phyloP scores from a whole-genome alignment of 2,329 filamentous ascomycete genomes.

The Clonostachys solani region DNA sequence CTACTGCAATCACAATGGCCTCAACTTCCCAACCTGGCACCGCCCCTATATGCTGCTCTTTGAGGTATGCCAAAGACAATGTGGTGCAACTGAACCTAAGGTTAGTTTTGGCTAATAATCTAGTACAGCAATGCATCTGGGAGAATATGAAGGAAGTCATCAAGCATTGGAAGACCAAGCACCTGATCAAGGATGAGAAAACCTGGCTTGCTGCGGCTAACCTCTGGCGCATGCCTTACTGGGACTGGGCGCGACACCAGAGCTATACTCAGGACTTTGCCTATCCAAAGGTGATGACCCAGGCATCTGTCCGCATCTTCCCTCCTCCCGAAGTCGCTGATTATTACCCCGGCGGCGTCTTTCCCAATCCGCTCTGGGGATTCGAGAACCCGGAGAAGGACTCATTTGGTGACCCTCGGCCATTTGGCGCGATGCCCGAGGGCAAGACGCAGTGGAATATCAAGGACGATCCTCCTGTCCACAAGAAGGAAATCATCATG shows the following conservation, averaged over 20 bases:
- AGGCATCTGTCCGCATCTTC: background rate
- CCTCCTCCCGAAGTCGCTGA: background rate
- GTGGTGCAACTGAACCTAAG: too few relatives aligned
- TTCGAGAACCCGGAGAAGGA: background rate
- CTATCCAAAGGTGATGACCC: slow-evolving; percentile 2
- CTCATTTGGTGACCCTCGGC: slow-evolving; percentile 1
- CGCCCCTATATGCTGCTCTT: slow-evolving; percentile 58
- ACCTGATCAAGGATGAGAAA: background rate
- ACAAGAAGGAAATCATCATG: background rate
- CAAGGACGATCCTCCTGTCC: background rate
- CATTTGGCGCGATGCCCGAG: slow-evolving; percentile 6
- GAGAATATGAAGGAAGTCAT: slow-evolving; percentile 2
- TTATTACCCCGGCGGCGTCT: background rate
- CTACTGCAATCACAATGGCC: slow-evolving; percentile 59
- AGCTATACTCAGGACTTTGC: slow-evolving; percentile 2
- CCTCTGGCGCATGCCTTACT: slow-evolving; percentile 23
- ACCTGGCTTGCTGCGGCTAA: slow-evolving; percentile 16
- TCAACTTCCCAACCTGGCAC: slow-evolving; percentile 63
- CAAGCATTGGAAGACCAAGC: background rate
- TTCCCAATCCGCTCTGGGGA: background rate
- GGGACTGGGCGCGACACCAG: slow-evolving; percentile 23
- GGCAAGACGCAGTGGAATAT: slow-evolving; percentile 9
- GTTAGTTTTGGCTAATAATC: too few relatives aligned
- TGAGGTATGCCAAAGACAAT: slow-evolving; percentile 23
- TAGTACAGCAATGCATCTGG: slow-evolving; percentile 22